These are phyloP conservation scores for Lonicera japonica DNA, from an alignment of 129 eudicot genomes.

Conservation along the genomic window DNA sequence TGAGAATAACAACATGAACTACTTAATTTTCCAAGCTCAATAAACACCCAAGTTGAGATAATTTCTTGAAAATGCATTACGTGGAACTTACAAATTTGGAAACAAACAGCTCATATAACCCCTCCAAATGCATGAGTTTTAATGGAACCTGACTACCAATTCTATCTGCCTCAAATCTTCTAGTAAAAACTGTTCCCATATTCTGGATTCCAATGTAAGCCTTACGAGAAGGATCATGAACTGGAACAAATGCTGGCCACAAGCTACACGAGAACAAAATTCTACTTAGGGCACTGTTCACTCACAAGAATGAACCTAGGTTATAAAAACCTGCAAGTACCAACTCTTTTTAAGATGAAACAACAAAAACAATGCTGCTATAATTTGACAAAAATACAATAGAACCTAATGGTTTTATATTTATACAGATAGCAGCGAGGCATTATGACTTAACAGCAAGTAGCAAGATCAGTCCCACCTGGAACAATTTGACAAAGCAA, in stretches of 20 bases:
- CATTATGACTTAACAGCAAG: no score
- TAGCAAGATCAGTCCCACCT: constrained; percentile 38
- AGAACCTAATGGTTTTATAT: no score
- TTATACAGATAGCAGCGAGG: no score
- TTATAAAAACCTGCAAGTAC: not conserved
- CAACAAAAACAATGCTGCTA: no score
- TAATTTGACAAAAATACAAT: no score
- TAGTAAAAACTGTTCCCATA: constrained; percentile 88
- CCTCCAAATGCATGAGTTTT: constrained; percentile 98
- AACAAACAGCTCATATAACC: constrained; percentile 82
- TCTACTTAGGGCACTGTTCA: not conserved
- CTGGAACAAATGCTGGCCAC: constrained; percentile 99
- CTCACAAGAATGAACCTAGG: not conserved
- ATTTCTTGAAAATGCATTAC: not conserved
- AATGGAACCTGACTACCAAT: constrained; percentile 92
- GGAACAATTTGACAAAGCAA: constrained; percentile 87
- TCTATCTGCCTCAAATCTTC: constrained; percentile 93
- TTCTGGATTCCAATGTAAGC: constrained; percentile 96
- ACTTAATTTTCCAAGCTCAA: not conserved
- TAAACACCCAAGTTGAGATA: constrained; percentile 6
- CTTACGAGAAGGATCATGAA: constrained; percentile 83
- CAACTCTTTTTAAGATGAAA: not conserved
- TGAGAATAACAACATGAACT: not conserved
- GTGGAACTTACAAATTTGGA: constrained; percentile 82
- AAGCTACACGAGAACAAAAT: constrained; percentile 42